Evolutionary conservation across 2,329 filamentous ascomycete species (phyloP), one percentile per base, ranked within the genome.

Genomic region (Clonostachys sp.): DNA sequence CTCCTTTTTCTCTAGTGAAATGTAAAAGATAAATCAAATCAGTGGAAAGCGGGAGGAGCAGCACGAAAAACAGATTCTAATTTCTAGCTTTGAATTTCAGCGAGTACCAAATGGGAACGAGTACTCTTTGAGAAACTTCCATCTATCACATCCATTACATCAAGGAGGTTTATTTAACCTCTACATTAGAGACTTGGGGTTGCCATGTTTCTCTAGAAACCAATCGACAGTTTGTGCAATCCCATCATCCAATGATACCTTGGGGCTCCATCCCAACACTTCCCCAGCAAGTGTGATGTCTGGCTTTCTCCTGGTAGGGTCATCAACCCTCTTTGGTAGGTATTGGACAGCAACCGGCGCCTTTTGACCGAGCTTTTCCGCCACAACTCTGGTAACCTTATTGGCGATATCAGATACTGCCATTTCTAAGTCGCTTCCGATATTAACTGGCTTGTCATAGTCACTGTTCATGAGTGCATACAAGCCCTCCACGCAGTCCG

Each of bases 351-450:
- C 34, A 3, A 50, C 45, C 9, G 45, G 42, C 34, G 40, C 35
- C 9, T 18, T 10, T 5, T 48, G 42, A 5, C 50, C 50, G 34
- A 50, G 17, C 20, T 48, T 52, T 34, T 7, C 12, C 5, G 50
- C 50, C 12, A 52, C 50, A 8, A 46, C 38, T 20, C 41, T 24
- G 6, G 45, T 38, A 13, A 52, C 42, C 34, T 45, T 50, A 12
- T 35, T 34, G n/a, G 50, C 50, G 10, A 52, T 50, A 16, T 43
- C 45, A 2, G 42, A 48, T 5, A 52, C 45, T 12, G 45, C 16
- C 45, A 47, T 45, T 45, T 52, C 50, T 7, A 35, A 20, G 24
- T 52, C 50, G 18, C 45, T 48, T 6, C 50, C 50, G 34, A 52
- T 50, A 36, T 52, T 52, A 14, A 52, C 50, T 13, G 50, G 50